These are phyloP conservation scores for Macaranga tanarius DNA, from an alignment of 441 rosid genomes.

Conservation along the genomic window DNA sequence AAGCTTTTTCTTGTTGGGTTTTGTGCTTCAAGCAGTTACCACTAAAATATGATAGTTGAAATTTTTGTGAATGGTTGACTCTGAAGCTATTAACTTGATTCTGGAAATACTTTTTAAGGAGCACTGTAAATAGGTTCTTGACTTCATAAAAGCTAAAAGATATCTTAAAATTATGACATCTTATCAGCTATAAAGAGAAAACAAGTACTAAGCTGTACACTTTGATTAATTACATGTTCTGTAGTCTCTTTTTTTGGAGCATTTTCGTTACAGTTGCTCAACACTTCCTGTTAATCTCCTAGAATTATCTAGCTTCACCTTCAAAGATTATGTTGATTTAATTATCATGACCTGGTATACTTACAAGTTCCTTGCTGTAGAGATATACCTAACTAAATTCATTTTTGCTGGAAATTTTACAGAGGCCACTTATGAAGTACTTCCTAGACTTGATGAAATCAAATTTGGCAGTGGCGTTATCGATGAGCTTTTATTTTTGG, in stretches of 20 bases:
- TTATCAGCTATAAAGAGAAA: neutral
- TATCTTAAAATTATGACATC: neutral
- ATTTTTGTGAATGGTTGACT: neutral
- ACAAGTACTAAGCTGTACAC: too few relatives aligned
- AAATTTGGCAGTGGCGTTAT: conserved; percentile 95
- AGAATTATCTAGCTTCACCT: neutral
- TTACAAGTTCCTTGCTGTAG: conserved; percentile 3
- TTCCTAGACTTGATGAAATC: conserved; percentile 95
- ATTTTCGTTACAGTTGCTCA: neutral
- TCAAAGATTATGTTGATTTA: neutral
- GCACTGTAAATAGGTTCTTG: neutral
- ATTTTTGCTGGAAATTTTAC: conserved; percentile 28
- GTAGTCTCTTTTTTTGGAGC: neutral
- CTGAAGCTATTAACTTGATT: conserved; percentile 7
- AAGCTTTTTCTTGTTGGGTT: conserved; percentile 3
- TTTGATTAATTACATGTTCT: neutral
- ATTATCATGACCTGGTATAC: neutral
- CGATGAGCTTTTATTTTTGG: conserved; percentile 91
- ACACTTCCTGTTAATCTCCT: neutral
- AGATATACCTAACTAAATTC: neutral
- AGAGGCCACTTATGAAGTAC: conserved; percentile 98
- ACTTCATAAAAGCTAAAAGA: neutral
- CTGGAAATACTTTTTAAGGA: neutral
- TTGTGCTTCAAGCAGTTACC: neutral
- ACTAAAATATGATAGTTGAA: neutral